phyloP scores from a whole-genome alignment of 2,329 filamentous ascomycete species.

The Penicillium brevicompactum region DNA sequence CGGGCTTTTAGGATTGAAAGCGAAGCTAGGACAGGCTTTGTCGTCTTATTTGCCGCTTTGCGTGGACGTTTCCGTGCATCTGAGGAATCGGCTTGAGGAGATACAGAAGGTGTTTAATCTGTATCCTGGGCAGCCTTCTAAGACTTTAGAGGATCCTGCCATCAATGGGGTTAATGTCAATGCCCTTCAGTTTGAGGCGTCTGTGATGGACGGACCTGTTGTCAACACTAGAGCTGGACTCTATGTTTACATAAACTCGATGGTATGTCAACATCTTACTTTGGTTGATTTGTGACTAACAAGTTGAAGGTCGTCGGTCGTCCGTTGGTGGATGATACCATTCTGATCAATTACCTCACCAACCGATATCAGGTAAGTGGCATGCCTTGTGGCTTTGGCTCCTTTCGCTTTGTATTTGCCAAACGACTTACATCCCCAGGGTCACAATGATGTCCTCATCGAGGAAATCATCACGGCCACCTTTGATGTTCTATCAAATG shows the following conservation, averaged over 20 bases:
- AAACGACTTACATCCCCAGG: slow-evolving; percentile 47
- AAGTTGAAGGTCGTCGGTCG: slow-evolving; percentile 70
- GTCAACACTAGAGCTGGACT: slow-evolving; percentile 78
- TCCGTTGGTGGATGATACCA: slow-evolving; percentile 78
- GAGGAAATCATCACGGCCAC: slow-evolving; percentile 83
- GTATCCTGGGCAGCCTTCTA: slow-evolving; percentile 45
- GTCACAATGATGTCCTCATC: slow-evolving; percentile 74
- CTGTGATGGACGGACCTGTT: slow-evolving; percentile 66
- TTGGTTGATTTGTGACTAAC: slow-evolving; percentile 33
- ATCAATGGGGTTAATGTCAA: slow-evolving; percentile 47
- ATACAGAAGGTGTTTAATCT: slow-evolving; percentile 46
- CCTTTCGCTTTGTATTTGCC: background rate
- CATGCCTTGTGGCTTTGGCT: background rate
- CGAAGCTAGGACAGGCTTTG: slow-evolving; percentile 41
- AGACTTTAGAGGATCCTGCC: slow-evolving; percentile 46
- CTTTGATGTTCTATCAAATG: slow-evolving; percentile 87
- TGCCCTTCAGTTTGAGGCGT: slow-evolving; percentile 55
- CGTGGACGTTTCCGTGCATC: slow-evolving; percentile 40
- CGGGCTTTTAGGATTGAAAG: slow-evolving; percentile 34
- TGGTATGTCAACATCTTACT: slow-evolving; percentile 51
- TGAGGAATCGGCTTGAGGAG: slow-evolving; percentile 42
- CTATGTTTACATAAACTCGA: slow-evolving; percentile 81
- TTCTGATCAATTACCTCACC: slow-evolving; percentile 77
- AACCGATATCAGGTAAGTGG: slow-evolving; percentile 74
- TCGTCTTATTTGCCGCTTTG: slow-evolving; percentile 45